Percentiles rank a stretch among this genome's conserved stretches.
phyloP scores from a whole-genome alignment of 1,284 basidiomycete species.

The Cryptococcus sp. region DNA sequence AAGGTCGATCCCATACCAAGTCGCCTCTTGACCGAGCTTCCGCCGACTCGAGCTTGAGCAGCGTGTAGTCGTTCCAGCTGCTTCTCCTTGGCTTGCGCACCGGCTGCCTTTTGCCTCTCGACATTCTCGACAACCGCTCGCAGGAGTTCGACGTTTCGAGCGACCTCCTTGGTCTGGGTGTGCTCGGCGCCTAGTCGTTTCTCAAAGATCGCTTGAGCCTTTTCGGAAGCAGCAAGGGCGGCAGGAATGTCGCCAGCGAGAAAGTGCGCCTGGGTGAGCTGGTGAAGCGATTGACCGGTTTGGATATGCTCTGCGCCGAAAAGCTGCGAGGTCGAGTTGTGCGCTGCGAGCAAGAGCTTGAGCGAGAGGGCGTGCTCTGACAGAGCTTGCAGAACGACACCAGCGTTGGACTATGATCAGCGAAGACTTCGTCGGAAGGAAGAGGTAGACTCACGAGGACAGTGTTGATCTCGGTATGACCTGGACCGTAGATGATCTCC shows the following conservation, averaged over 20 bases:
- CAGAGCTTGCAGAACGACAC: constrained; percentile 43
- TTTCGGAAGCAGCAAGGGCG: constrained; percentile 42
- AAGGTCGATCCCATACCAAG: constrained; percentile 7
- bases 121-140: constrained; percentile 42
- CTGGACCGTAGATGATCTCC: constrained; percentile 51
- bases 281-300: constrained; percentile 42
- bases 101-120: constrained; percentile 39
- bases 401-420: constrained; percentile 38
- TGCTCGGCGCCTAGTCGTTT: constrained; percentile 44
- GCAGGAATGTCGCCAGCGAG: constrained; percentile 44
- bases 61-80: constrained; percentile 33
- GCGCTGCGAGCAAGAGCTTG: constrained; percentile 34
- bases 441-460: constrained; percentile 45
- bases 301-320: constrained; percentile 43
- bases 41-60: constrained; percentile 26
- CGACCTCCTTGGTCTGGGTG: constrained; percentile 46
- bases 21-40: constrained; percentile 7
- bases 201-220: constrained; percentile 46
- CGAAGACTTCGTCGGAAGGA: constrained; percentile 3
- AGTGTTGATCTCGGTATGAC: constrained; percentile 51
- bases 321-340: constrained; percentile 28
- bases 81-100: constrained; percentile 37
- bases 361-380: constrained; percentile 42
- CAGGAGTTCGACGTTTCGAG: constrained; percentile 47
- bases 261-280: constrained; percentile 48